Conservation (phyloP, 495 filamentous ascomycete genomes). For the Trichoderma asperelloides region DNA sequence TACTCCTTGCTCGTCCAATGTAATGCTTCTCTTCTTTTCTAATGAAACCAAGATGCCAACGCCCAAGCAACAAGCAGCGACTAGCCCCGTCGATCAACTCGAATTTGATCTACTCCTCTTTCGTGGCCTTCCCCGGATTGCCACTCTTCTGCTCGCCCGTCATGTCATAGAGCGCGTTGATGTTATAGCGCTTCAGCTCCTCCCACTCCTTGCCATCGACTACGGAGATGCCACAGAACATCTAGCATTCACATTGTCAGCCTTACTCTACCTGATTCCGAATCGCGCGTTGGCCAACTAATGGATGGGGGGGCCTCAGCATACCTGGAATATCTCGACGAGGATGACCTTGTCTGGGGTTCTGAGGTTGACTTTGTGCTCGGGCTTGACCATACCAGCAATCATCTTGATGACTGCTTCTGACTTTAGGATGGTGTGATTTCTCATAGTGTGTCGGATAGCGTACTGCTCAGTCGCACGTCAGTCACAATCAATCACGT, state of each 20-base stretch:
- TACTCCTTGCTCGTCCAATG: too few relatives aligned
- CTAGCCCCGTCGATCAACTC: too few relatives aligned
- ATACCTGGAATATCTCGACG: constrained; percentile 80
- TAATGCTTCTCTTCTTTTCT: too few relatives aligned
- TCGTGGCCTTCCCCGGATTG: background rate
- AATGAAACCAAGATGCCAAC: too few relatives aligned
- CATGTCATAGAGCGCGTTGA: constrained; percentile 35
- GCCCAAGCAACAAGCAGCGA: too few relatives aligned
- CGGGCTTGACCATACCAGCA: constrained; percentile 46
- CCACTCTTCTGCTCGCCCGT: constrained; percentile 14
- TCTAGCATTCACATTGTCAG: constrained; percentile 17
- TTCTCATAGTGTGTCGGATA: constrained; percentile 75
- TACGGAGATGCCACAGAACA: constrained; percentile 37
- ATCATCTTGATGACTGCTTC: constrained; percentile 71
- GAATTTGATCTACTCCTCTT: too few relatives aligned
- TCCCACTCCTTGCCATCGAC: constrained; percentile 42
- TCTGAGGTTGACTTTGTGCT: constrained; percentile 76
- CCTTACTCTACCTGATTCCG: background rate
- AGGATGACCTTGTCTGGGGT: constrained; percentile 77
- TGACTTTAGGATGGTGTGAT: constrained; percentile 65
- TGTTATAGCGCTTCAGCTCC: constrained; percentile 37
- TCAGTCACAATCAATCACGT: background rate
- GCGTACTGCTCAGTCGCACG: constrained; percentile 54
- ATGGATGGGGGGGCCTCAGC: constrained; percentile 17
- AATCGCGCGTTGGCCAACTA: constrained; percentile 8